Conservation (phyloP, 495 filamentous ascomycete species). For the Aspergillus incahuasiensis region DNA sequence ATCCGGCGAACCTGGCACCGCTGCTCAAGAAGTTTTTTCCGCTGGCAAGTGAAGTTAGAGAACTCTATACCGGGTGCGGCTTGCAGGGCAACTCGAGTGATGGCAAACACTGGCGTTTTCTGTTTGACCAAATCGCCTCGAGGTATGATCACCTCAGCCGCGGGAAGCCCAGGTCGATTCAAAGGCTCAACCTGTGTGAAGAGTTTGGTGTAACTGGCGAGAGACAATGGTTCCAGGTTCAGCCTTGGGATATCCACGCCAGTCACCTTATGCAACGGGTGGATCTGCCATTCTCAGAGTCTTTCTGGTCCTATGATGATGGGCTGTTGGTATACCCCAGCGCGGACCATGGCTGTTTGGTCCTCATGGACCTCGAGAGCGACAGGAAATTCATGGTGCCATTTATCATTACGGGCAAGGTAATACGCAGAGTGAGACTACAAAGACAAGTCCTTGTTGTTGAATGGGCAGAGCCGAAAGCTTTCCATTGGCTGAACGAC, state of each 20-base stretch:
- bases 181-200: constrained; percentile 41
- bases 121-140: constrained; percentile 51
- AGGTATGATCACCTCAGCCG: constrained; percentile 52
- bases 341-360: constrained; percentile 36
- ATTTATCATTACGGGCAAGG: constrained; percentile 49
- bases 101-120: constrained; percentile 30
- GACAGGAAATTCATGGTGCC: constrained; percentile 45
- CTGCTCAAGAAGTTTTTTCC: constrained; percentile 51
- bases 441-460: constrained; percentile 53
- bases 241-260: constrained; percentile 53
- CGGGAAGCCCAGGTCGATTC: constrained; percentile 45
- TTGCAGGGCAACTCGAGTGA: not conserved
- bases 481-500: constrained; percentile 57
- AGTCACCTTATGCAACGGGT: constrained; percentile 33
- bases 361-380: constrained; percentile 51
- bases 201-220: constrained; percentile 33
- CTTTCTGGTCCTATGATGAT: constrained; percentile 58
- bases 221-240: constrained; percentile 45
- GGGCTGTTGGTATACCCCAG: constrained; percentile 56
- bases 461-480: constrained; percentile 60
- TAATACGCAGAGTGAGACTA: constrained; percentile 55
- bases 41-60: constrained; percentile 49
- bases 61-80: constrained; percentile 12
- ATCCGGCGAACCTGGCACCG: constrained; percentile 38
- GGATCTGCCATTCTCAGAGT: constrained; percentile 50